Evolutionary conservation across 768 basidiomycete genomes (phyloP), one percentile per base, ranked within the genome.

Genomic region (Terana coerulea): DNA sequence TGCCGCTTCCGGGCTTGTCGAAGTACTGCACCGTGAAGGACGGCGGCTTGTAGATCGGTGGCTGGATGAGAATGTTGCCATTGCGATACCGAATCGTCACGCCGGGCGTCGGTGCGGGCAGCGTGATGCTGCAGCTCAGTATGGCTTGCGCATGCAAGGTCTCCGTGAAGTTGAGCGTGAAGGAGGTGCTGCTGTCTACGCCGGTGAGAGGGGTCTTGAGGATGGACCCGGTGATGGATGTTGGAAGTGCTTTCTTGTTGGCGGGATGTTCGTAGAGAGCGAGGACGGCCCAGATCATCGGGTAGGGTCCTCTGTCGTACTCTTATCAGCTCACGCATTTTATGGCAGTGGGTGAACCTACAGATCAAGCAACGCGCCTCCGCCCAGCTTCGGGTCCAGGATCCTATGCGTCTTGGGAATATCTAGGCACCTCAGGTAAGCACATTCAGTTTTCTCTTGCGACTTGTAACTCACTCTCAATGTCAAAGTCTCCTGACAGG

Each of bases 361-460:
- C 87, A 94, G 76, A 64, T 94, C 92, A 19, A 95, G 77, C 25
- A 95, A 63, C 11, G 83, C 89, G 0, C 91, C 91, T 9, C 92
- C 91, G 22, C 88, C 92, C 3, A 95, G 76, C 17, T 67, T 65
- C 3, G 92, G 91, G 60, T 93, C 81, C 52, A 94, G 66, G 54
- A 94, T 88, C 47, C 92, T 73, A 68, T 90, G 83, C 0, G 81
- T 86, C 51, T 69, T 72, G 0, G 87, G 82, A 36, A 84, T 69
- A 57, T 84, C 88, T 89, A 28, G 25, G 35, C 8, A 3, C 19
- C 2, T 30, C 19, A 15, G 6, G 31, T 42, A 8, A 49, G 48
- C n/a, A 5, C 22, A 7, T 10, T 14, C 34, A 25, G n/a, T 6
- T 40, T 24, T 29, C 15, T 30, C 25, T 42, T 21, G 31, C 46